Evolutionary conservation across 768 basidiomycete genomes (phyloP).

Genomic region (Phanerochaete carnosa): DNA sequence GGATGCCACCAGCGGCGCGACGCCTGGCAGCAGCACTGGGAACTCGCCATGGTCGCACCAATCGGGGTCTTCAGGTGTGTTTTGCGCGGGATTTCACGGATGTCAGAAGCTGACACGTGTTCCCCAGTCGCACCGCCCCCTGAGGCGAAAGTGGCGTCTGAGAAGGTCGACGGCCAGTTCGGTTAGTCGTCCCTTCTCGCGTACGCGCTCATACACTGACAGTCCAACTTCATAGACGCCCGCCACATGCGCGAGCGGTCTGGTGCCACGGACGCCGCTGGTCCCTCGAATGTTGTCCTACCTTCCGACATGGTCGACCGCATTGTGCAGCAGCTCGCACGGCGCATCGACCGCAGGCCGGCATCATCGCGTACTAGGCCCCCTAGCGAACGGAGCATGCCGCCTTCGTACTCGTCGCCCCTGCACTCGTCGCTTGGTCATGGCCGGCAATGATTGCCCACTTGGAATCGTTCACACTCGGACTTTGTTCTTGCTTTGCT

Average conservation of each 20-base stretch:
- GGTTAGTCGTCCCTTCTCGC: neutral
- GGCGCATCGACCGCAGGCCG: constrained; percentile 4
- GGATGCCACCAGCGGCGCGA: neutral
- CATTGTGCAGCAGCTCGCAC: constrained; percentile 2
- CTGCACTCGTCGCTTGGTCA: neutral
- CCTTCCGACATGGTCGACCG: constrained; percentile 2
- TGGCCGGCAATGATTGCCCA: no score
- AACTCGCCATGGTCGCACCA: no score
- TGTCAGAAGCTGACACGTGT: no score
- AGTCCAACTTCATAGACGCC: neutral
- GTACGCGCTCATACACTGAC: neutral
- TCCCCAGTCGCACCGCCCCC: neutral
- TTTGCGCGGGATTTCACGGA: no score
- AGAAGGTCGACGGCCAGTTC: neutral
- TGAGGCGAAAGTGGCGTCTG: neutral
- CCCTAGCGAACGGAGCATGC: neutral
- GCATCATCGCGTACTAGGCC: neutral
- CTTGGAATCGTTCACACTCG: no score
- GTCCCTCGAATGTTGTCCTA: neutral
- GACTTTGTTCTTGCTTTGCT: no score
- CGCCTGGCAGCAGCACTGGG: no score
- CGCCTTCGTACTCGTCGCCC: neutral
- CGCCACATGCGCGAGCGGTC: neutral
- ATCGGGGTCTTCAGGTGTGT: no score
- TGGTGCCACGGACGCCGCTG: neutral